Base-by-base conservation (phyloP, 2,329 filamentous ascomycete genomes). In the Nakataea oryzae region DNA sequence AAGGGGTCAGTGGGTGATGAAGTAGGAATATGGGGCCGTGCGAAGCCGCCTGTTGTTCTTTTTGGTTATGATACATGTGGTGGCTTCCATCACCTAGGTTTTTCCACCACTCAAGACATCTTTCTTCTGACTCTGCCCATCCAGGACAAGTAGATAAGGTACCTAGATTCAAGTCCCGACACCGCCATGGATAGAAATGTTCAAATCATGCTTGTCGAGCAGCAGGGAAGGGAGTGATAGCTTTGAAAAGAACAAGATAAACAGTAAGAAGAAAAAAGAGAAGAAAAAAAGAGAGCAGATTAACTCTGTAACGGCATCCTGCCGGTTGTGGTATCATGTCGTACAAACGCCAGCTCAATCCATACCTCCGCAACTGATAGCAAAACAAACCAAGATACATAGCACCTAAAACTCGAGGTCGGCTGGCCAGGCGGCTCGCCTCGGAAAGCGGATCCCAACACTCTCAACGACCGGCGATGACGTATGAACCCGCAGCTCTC, bases 401-500 rank as follows among this genome's bases (percentile, higher is more conserved):
- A 17, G 21, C 12, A 5, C 28, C 26, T 27, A 41, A 32, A 28
- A 12, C 24, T 21, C 6, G 4, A 26, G 5, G 32, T 21, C 47
- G 30, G 9, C 12, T 6, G 21, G 24, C 13, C 50, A 54, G n/a
- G n/a, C n/a, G n/a, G 55, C 30, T 26, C 41, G 34, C 34, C 41
- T 24, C 8, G 58, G 5, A 2, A 32, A 32, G 30, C 13, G 30
- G 9, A 11, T 12, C 13, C 30, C 13, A 12, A 9, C 30, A 32
- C n/a, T n/a, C 58, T 57, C 34, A 68, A 57, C 64, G 61, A 67
- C 76, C 75, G n/a, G 75, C 75, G 59, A 81, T 75, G 9, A 84
- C 82, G 70, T 86, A 86, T 66, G 82, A 78, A 21, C 80, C 82
- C 27, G 84, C 85, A 21, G 81, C 78, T 64, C 81, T 76, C 63